phyloP scores from a whole-genome alignment of 1,284 basidiomycete species.

The Ceratobasidium sp. region DNA sequence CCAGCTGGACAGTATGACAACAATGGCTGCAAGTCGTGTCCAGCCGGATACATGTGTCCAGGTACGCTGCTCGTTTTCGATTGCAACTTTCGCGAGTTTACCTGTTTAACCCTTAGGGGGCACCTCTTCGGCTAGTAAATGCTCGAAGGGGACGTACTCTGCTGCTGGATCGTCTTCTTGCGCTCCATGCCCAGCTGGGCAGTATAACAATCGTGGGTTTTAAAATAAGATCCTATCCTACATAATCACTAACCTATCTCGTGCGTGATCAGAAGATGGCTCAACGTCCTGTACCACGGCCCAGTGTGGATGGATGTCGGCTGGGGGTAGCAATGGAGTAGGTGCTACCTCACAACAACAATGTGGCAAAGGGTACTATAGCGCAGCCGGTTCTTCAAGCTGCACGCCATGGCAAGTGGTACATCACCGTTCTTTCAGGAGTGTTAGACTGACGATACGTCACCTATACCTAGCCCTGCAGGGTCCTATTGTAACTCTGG shows the following conservation, averaged over 20 bases:
- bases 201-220: constrained; percentile 17
- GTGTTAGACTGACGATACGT: not conserved
- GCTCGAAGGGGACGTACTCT: constrained; percentile 14
- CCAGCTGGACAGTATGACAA: constrained; percentile 28
- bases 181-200: constrained; percentile 8
- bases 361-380: constrained; percentile 29
- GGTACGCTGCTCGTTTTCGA: not conserved
- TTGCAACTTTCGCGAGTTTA: not conserved
- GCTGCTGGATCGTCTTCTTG: constrained; percentile 9
- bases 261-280: constrained; percentile 2
- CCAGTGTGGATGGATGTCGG: constrained; percentile 21
- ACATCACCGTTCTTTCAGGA: not conserved
- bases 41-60: constrained; percentile 16
- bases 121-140: not conserved
- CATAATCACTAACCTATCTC: not conserved
- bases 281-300: constrained; percentile 4
- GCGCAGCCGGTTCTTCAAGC: constrained; percentile 12
- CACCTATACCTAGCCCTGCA: constrained; percentile 9
- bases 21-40: constrained; percentile 13
- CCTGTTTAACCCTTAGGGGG: not conserved
- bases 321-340: not conserved
- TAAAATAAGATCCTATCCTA: no score
- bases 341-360: constrained; percentile 1
- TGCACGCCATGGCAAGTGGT: constrained; percentile 19
- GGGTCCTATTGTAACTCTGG: constrained; percentile 28